These are phyloP conservation scores for Alternaria solani DNA, from an alignment of 2,329 filamentous ascomycete species.

Conservation along the genomic window DNA sequence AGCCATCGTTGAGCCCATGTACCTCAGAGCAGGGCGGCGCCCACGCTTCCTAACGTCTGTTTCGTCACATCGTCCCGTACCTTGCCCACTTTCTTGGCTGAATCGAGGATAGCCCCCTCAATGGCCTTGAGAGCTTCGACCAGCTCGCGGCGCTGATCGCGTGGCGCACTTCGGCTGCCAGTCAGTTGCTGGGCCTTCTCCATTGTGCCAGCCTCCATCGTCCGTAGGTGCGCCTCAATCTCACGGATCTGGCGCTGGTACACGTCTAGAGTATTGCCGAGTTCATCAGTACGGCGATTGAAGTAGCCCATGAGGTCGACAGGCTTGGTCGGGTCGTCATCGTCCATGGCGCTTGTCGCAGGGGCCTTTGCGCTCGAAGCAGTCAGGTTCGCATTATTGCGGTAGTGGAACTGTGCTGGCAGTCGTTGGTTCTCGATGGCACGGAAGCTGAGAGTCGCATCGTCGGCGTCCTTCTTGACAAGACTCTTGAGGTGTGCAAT, in stretches of 20 bases:
- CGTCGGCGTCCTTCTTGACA: conserved; percentile 71
- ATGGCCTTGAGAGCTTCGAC: conserved; percentile 58
- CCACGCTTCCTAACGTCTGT: conserved; percentile 50
- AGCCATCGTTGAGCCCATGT: not conserved
- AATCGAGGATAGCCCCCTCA: conserved; percentile 59
- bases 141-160: conserved; percentile 55
- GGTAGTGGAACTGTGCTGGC: conserved; percentile 69
- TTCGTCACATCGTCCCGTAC: conserved; percentile 59
- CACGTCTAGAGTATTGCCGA: conserved; percentile 50
- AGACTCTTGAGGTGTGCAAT: conserved; percentile 65
- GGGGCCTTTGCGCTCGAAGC: conserved; percentile 40
- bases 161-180: conserved; percentile 43
- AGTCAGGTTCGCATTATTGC: conserved; percentile 51
- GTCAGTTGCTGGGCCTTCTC: conserved; percentile 55
- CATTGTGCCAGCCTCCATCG: conserved; percentile 56
- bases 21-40: conserved; percentile 37
- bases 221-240: conserved; percentile 59
- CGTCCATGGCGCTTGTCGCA: conserved; percentile 45
- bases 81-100: conserved; percentile 57
- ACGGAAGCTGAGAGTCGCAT: conserved; percentile 75
- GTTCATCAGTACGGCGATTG: conserved; percentile 50
- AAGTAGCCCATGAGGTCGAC: conserved; percentile 60
- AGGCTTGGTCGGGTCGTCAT: conserved; percentile 47
- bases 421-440: conserved; percentile 78
- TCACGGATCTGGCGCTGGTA: conserved; percentile 57